Evolutionary conservation across 2,329 filamentous ascomycete genomes (phyloP).

Genomic region (Ceratocystis cacaofunesta): DNA sequence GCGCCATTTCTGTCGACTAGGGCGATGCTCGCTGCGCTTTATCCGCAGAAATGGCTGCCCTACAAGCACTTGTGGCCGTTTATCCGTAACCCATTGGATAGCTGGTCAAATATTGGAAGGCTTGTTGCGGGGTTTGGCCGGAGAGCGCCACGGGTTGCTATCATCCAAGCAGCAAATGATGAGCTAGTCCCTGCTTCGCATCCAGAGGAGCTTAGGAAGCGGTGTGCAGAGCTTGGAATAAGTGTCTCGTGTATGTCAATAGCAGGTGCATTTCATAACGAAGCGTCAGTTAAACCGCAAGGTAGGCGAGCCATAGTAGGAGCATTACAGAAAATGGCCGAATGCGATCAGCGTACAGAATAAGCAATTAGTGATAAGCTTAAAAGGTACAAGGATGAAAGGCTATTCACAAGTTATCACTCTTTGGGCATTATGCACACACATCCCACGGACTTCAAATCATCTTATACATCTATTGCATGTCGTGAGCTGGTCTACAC

Average conservation of each 20-base stretch:
- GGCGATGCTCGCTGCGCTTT: constrained; percentile 56
- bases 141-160: constrained; percentile 28
- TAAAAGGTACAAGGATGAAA: too few species aligned
- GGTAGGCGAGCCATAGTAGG: constrained; percentile 30
- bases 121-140: constrained; percentile 19
- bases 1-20: constrained; percentile 60
- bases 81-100: constrained; percentile 48
- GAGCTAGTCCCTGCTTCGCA: constrained; percentile 43
- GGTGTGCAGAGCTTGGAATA: constrained; percentile 35
- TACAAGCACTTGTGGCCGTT: constrained; percentile 64
- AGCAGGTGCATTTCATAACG: constrained; percentile 40
- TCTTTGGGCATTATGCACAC: too few species aligned
- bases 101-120: constrained; percentile 33
- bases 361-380: neutral
- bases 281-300: constrained; percentile 30
- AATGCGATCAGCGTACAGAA: neutral
- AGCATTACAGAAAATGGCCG: neutral
- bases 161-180: constrained; percentile 42
- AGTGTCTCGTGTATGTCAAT: constrained; percentile 32
- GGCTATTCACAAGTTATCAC: too few species aligned
- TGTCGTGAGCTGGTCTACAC: neutral
- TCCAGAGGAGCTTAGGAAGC: constrained; percentile 30
- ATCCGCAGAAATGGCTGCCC: constrained; percentile 66
- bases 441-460: neutral
- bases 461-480: constrained; percentile 2